Conservation (phyloP, 805 yeast species). For the Wickerhamiella brachini region DNA sequence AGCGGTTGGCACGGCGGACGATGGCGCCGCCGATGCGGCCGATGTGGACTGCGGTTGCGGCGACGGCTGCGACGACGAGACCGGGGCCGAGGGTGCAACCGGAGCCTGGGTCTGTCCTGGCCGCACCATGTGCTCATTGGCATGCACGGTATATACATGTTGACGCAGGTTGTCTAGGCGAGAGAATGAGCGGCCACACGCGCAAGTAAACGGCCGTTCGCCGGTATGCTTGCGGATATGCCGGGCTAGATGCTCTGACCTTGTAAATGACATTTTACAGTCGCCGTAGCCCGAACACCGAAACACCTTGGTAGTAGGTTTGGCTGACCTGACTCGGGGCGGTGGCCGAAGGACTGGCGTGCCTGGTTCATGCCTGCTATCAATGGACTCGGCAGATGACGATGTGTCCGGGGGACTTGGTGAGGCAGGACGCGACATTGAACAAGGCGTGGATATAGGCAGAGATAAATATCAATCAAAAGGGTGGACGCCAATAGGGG, state of each 20-base stretch:
- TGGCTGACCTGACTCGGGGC: not conserved
- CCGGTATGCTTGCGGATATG: slow-evolving; percentile 92
- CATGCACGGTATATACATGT: slow-evolving; percentile 78
- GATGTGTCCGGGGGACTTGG: not conserved
- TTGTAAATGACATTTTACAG: slow-evolving; percentile 76
- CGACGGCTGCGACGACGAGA: not conserved
- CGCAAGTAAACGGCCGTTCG: slow-evolving; percentile 83
- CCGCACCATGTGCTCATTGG: slow-evolving; percentile 29
- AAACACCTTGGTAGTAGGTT: slow-evolving; percentile 33
- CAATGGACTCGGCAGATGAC: not conserved
- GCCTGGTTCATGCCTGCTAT: not conserved
- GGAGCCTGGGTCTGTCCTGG: slow-evolving; percentile 11
- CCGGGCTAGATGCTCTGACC: slow-evolving; percentile 85
- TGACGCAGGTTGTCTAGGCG: slow-evolving; percentile 81
- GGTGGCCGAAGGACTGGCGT: not conserved
- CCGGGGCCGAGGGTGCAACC: too few species aligned
- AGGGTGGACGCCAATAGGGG: too few species aligned
- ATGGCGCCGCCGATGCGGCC: too few species aligned
- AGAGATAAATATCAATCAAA: too few species aligned
- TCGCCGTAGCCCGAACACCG: slow-evolving; percentile 79
- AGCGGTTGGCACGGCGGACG: too few species aligned
- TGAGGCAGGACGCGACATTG: not conserved
- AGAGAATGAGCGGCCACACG: slow-evolving; percentile 61
- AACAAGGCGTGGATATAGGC: too few species aligned
- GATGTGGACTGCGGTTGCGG: too few species aligned